Evolutionary conservation across 306 rosid species (phyloP).

Genomic region (Erythrophleum fordii): DNA sequence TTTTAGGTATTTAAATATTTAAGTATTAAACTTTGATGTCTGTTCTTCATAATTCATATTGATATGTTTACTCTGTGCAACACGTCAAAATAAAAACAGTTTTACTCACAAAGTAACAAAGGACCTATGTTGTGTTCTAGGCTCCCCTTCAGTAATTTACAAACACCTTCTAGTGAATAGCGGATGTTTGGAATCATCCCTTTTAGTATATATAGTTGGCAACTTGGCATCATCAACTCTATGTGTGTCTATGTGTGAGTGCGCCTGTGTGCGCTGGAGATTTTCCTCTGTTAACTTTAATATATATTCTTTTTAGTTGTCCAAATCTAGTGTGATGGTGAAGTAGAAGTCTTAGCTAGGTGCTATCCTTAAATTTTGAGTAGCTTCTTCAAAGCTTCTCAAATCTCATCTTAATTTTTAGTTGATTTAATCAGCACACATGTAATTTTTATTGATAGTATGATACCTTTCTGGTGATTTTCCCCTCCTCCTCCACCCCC

Average conservation of each 20-base stretch:
- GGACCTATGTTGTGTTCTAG: not conserved
- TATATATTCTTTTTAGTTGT: not conserved
- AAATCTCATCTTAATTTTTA: constrained; percentile 14
- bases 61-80: constrained; percentile 24
- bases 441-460: not conserved
- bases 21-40: constrained; percentile 14
- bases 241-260: not conserved
- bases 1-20: constrained; percentile 26
- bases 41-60: constrained; percentile 18
- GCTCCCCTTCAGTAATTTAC: not conserved
- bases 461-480: constrained; percentile 33
- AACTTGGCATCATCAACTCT: constrained; percentile 4
- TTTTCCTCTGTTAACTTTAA: not conserved
- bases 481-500: not conserved
- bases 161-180: constrained; percentile 22
- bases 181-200: constrained; percentile 8
- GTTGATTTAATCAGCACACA: constrained; percentile 20
- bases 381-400: not conserved
- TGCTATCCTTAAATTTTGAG: not conserved
- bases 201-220: not conserved
- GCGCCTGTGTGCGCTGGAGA: not conserved
- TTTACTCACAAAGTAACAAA: constrained; percentile 7
- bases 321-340: constrained; percentile 14
- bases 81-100: constrained; percentile 13
- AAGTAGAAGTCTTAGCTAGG: not conserved